Percentiles rank a stretch among this genome's conserved stretches.
Evolutionary conservation across 768 basidiomycete genomes (phyloP).

Genomic region (Mycena rebaudengoi): DNA sequence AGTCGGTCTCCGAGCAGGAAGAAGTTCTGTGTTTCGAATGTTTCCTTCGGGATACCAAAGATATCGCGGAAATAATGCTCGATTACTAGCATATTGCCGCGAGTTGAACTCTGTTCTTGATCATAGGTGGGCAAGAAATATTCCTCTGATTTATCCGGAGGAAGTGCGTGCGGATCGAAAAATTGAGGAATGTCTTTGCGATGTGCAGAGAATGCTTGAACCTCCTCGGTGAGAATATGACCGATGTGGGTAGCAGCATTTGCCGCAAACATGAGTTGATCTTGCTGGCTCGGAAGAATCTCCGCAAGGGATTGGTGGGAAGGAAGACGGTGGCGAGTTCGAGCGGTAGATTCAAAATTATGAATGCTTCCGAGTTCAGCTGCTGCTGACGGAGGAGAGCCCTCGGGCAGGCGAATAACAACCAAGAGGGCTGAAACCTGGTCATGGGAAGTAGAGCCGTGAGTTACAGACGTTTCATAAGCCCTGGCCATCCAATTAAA

Average conservation of each 20-base stretch:
- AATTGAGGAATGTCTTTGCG: not conserved
- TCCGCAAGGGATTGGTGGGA: not conserved
- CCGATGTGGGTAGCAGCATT: not conserved
- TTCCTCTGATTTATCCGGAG: constrained; percentile 3
- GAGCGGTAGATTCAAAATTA: not conserved
- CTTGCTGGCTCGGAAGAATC: not conserved
- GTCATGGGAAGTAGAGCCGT: constrained; percentile 25
- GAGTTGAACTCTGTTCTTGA: constrained; percentile 13
- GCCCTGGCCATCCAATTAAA: constrained; percentile 29
- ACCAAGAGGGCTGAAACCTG: constrained; percentile 29
- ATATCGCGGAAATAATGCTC: constrained; percentile 1
- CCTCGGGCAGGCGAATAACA: no score
- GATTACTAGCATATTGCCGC: constrained; percentile 14
- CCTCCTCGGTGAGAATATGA: not conserved
- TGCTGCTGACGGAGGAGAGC: no score
- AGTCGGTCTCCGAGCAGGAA: no score
- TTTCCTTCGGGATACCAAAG: not conserved
- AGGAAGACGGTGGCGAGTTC: not conserved
- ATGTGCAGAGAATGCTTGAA: not conserved
- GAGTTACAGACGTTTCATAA: constrained; percentile 18
- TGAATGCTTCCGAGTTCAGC: not conserved
- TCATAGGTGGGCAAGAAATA: constrained; percentile 12
- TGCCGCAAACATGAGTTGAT: not conserved
- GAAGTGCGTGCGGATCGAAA: not conserved
- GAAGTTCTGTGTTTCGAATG: constrained; percentile 1